phyloP scores from a whole-genome alignment of 345 rosid species.

The Arabis alpina region DNA sequence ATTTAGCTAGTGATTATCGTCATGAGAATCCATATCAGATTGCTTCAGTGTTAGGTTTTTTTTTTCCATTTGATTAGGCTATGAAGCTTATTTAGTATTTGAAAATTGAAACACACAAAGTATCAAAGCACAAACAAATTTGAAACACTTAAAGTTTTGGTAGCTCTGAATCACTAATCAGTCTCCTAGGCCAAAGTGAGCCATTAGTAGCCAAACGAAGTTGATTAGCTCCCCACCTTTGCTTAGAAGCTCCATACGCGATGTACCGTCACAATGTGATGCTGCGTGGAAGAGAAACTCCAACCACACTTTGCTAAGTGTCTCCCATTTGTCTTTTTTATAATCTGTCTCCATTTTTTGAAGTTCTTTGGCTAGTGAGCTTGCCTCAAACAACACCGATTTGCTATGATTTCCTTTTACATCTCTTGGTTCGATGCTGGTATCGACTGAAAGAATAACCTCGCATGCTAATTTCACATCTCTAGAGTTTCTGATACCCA shows the following conservation, averaged over 20 bases:
- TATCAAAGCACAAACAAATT: background rate
- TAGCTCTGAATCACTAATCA: slow-evolving; percentile 37
- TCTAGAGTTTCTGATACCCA: background rate
- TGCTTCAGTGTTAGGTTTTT: background rate
- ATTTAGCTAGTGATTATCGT: background rate
- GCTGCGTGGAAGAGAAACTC: slow-evolving; percentile 38
- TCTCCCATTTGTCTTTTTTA: slow-evolving; percentile 15
- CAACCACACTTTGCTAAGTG: slow-evolving; percentile 33
- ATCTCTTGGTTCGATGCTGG: slow-evolving; percentile 23
- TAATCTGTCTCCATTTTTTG: slow-evolving; percentile 4
- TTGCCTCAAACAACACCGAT: slow-evolving; percentile 41
- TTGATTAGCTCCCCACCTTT: slow-evolving; percentile 57
- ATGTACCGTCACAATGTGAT: slow-evolving; percentile 16
- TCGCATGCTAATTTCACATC: slow-evolving; percentile 12
- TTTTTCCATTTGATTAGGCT: background rate
- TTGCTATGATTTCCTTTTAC: slow-evolving; percentile 46
- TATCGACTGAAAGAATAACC: slow-evolving; percentile 26
- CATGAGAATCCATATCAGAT: background rate
- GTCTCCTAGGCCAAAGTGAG: slow-evolving; percentile 55
- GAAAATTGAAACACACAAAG: background rate
- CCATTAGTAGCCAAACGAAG: slow-evolving; percentile 59
- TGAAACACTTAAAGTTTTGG: background rate
- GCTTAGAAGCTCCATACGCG: slow-evolving; percentile 48
- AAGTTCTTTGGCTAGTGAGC: slow-evolving; percentile 40
- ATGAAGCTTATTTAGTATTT: background rate